Conservation (phyloP, 129 eudicot species). For the Tagetes patula region DNA sequence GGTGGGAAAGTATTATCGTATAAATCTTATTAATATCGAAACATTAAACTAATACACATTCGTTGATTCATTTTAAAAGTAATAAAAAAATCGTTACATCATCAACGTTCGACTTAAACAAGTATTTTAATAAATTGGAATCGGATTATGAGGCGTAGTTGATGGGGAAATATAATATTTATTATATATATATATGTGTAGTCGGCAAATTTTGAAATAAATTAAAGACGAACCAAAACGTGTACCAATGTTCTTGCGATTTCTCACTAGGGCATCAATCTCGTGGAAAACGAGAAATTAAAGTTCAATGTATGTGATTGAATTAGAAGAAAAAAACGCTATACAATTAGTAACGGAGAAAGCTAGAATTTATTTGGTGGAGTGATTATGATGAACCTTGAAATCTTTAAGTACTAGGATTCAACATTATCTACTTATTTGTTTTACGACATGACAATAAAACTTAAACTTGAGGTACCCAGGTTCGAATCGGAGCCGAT, state of each 20-base stretch:
- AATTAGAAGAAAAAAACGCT: background rate
- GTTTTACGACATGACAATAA: no score
- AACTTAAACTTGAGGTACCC: no score
- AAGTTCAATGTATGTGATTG: background rate
- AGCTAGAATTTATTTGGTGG: background rate
- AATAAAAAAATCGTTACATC: background rate
- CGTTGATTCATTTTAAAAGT: background rate
- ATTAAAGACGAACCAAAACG: background rate
- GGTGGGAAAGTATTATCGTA: background rate
- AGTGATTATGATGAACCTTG: no score
- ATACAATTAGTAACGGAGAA: background rate
- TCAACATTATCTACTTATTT: no score
- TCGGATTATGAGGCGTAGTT: no score
- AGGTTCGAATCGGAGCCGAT: no score
- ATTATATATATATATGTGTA: background rate
- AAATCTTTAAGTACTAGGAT: no score
- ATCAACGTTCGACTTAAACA: no score
- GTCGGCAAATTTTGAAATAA: conserved; percentile 24
- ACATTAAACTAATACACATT: background rate
- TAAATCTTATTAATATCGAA: background rate
- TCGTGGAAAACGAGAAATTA: background rate
- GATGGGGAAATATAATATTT: background rate
- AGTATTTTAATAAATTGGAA: no score
- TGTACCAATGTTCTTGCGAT: background rate
- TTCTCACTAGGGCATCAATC: background rate